phyloP scores from a whole-genome alignment of 345 rosid genomes.

The Cardamine resedifolia region DNA sequence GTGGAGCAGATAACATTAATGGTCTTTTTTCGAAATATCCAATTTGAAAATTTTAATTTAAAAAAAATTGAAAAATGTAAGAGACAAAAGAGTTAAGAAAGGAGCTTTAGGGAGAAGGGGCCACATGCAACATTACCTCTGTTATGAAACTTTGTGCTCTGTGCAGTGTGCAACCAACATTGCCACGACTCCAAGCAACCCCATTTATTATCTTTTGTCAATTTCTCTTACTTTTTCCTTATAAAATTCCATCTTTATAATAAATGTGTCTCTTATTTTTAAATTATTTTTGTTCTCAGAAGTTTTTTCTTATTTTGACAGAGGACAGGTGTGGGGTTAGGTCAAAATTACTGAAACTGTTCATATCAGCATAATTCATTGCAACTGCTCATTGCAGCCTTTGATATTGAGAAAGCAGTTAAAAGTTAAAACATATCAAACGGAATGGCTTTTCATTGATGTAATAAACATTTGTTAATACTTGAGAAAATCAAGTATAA shows the following conservation, averaged over 20 bases:
- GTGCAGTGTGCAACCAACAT: conserved; percentile 52
- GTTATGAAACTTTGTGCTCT: conserved; percentile 47
- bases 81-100: conserved; percentile 41
- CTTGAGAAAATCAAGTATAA: no score
- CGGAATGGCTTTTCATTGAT: conserved; percentile 27
- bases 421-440: conserved; percentile 9
- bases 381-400: conserved; percentile 38
- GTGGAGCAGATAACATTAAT: conserved; percentile 18
- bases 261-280: conserved; percentile 19
- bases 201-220: conserved; percentile 39
- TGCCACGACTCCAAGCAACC: conserved; percentile 39
- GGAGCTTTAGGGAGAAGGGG: conserved; percentile 37
- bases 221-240: conserved; percentile 29
- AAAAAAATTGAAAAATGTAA: neutral
- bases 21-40: conserved; percentile 9
- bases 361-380: conserved; percentile 20
- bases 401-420: conserved; percentile 23
- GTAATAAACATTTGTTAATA: neutral
- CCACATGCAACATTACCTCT: conserved; percentile 42
- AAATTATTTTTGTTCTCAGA: neutral
- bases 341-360: conserved; percentile 26
- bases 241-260: conserved; percentile 15
- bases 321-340: conserved; percentile 30
- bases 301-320: conserved; percentile 5
- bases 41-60: neutral